A percentile compares a stretch with the other conserved stretches of the same genome.
Conservation (phyloP, 768 basidiomycete species). For the Rubroboletus satanas region DNA sequence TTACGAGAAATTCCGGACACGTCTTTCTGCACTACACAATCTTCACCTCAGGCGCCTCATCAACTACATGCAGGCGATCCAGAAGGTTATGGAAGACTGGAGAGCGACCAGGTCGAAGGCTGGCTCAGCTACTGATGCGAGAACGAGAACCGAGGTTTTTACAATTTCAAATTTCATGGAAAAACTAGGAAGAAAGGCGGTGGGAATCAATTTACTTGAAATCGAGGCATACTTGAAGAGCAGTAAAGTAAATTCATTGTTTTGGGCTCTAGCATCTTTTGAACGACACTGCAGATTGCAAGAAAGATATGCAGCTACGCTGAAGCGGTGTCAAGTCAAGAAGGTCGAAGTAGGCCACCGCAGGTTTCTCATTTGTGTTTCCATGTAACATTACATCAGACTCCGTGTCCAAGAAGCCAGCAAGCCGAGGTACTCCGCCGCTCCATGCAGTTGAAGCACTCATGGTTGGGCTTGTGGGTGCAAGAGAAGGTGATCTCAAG, state of each 20-base stretch:
- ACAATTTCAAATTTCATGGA: conserved; percentile 63
- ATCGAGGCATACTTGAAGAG: conserved; percentile 74
- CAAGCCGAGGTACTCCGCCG: conserved; percentile 57
- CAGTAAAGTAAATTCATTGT: conserved; percentile 71
- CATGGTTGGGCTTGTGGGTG: conserved; percentile 68
- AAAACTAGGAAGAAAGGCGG: conserved; percentile 60
- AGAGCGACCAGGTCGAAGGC: conserved; percentile 20
- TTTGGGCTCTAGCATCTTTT: not conserved
- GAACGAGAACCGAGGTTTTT: conserved; percentile 55
- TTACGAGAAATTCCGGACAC: conserved; percentile 70
- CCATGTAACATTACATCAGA: conserved; percentile 7
- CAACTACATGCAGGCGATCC: conserved; percentile 65
- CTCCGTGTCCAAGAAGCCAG: not conserved
- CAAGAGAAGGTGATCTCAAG: conserved; percentile 56
- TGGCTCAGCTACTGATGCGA: conserved; percentile 12
- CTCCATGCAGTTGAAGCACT: conserved; percentile 80
- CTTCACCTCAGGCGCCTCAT: conserved; percentile 80
- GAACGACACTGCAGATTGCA: conserved; percentile 44
- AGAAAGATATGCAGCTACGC: conserved; percentile 85
- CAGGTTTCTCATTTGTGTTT: not conserved
- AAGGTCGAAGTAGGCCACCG: conserved; percentile 25
- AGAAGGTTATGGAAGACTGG: conserved; percentile 57
- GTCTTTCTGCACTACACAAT: conserved; percentile 67
- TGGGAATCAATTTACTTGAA: conserved; percentile 79
- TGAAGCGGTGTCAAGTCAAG: conserved; percentile 52